Base-by-base conservation (phyloP, 176 grass and related monocot genomes). In the Bothriochloa decipiens region DNA sequence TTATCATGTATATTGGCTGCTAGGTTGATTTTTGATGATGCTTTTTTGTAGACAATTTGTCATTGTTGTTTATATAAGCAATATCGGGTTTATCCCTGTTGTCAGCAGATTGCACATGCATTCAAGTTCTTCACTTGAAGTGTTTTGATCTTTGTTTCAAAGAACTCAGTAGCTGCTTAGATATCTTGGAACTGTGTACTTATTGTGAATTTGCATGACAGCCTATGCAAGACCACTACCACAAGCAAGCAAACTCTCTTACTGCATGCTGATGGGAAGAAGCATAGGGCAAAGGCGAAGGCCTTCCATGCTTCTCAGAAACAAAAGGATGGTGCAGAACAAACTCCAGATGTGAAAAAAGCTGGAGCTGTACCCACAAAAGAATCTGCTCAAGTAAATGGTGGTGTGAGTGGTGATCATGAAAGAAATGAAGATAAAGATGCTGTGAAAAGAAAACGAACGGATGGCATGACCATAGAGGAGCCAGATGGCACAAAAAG, bases 281-380 rank as follows among this genome's bases (percentile, higher is more conserved):
- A 99, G 72, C 96, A 99, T 70, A 91, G 96, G 77, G 96, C 96
- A 72, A 99, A 96, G 80, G 91, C 93, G 79, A 92, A 92, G 79
- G 96, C 93, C 79, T 99, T 84, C 42, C 96, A 99, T 90, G 86
- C 88, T 84, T 84, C 90, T 35, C 93, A 89, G 77, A 92, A 87
- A 78, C 80, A 92, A 87, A 87, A 79, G 78, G 58, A 85, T 86
- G 72, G 61, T 50, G 61, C 64, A 62, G 82, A 86, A 87, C 80
- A 90, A 78, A 80, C 47, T 84, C 52, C 79, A 77, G 88, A 71
- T 23, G 74, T 40, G 35, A 88, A 84, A 63, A 68, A 74, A 80
- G 46, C 65, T 33, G 81, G 43, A 82, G 89, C 43, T 84, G 78
- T 66, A 73, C 71, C 85, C 41, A 35, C 22, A 40, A 52, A 14